Base-by-base conservation (phyloP, 176 grass and related monocot genomes). In the Lolium multiflorum region DNA sequence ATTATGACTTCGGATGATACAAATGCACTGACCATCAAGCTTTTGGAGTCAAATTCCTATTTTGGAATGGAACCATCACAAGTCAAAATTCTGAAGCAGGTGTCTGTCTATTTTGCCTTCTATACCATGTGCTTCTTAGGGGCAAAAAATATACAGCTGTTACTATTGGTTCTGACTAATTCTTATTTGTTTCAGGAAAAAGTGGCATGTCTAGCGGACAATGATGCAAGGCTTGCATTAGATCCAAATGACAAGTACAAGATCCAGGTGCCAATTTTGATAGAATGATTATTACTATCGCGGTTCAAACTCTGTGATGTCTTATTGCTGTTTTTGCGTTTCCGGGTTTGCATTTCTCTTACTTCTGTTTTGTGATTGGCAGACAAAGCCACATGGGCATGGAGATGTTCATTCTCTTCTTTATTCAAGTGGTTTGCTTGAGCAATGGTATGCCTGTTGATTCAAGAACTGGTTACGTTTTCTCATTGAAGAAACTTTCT, bases 1-100 rank as follows among this genome's bases (percentile, higher is more conserved):
- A 94, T 98, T 88, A 98, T 98, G 96, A 98, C 96, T 31, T 98
- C 96, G 39, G 96, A 98, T 76, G 96, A 98, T 82, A 98, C 96
- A 64, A 90, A 98, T 86, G 83, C 87, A 79, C 70, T 82, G 12
- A 98, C 96, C 43, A 24, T 88, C 76, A 57, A 98, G 11, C 93
- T 98, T 78, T 71, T 98, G 86, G 92, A 98, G 54, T 94, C 91
- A 65, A 98, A 98, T 75, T 92, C 90, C 9, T 96, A 88, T 73
- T 98, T 96, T 91, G 96, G 93, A 89, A 98, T 96, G 96, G 91
- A 91, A 62, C 76, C 88, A 81, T 86, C 96, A 39, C 96, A 98
- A 94, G 90, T 98, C 44, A 92, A 89, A 84, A 87, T 98, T 86
- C 90, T 98, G 80, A 98, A 98, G 76, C 96, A 98, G 96, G 96